Base-by-base conservation (phyloP, 257 asterid species). In the Jacaranda copaia region DNA sequence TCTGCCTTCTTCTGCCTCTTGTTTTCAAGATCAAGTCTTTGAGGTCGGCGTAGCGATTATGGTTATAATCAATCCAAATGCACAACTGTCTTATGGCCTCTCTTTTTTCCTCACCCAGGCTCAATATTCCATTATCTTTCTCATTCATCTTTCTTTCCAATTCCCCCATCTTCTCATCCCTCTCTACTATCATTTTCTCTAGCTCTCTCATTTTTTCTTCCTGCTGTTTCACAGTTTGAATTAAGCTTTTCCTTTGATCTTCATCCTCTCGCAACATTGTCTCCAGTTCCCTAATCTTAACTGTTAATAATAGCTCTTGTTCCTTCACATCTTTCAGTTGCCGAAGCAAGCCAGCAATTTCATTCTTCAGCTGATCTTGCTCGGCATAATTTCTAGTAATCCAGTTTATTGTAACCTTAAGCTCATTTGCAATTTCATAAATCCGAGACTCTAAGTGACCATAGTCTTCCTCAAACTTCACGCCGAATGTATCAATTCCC, bases 401-500 rank as follows among this genome's bases (percentile, higher is more conserved):
- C 93, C 90, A 86, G 85, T 80, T 90, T 82, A 62, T 65, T 49
- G 86, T 80, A 45, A 85, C 82, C 85, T 86, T 86, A 57, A 91
- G 88, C 84, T 91, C 98, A 32, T 84, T 93, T 52, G 80, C 70
- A 60, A 89, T 85, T 79, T 90, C 96, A 68, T 84, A 89, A 63
- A 93, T 77, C 40, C 98, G 87, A n/a, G 95, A 85, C 85, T 93
- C 97, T 71, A 89, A 63, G 89, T 89, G 98, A 35, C 97, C 91
- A 9, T 81, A 88, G 73, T 89, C 98, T 81, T 93, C 98, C 90
- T 93, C 97, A 68, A 87, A 91, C 85, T 93, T 93, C 83, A 87
- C 73, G 66, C 77, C 76, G 51, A 93, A 87, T 11, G 91, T 69
- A 76, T 91, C 97, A 12, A 93, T 84, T 62, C 82, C 88, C 48